A percentile compares a stretch with the other conserved stretches of the same genome.
Conservation (phyloP, 176 grass and related monocot genomes). For the Elymus sibiricus region DNA sequence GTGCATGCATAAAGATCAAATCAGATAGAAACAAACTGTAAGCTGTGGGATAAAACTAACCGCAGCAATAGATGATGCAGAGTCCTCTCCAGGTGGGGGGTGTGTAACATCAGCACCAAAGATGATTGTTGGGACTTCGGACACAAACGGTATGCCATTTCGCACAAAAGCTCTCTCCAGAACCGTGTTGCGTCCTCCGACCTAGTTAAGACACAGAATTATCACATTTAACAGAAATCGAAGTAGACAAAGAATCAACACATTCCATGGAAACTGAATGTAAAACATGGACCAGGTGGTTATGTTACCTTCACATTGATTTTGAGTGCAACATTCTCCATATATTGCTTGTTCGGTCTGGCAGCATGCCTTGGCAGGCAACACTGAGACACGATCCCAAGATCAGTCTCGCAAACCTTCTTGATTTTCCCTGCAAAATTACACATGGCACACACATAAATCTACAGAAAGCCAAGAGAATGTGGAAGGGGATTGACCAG, state of each 20-base stretch:
- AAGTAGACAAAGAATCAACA: neutral
- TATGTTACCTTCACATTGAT: conserved; percentile 82
- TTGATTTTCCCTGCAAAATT: conserved; percentile 62
- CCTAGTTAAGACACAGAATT: conserved; percentile 28
- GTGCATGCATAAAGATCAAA: neutral
- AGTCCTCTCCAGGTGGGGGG: conserved; percentile 73
- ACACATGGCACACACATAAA: neutral
- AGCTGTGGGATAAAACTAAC: conserved; percentile 31
- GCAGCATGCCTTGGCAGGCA: conserved; percentile 52
- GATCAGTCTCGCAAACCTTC: conserved; percentile 67
- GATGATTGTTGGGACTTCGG: conserved; percentile 67
- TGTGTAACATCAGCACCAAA: conserved; percentile 86
- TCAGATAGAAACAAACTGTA: neutral
- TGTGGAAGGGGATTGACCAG: neutral
- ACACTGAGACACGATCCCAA: conserved; percentile 83
- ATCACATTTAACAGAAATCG: neutral
- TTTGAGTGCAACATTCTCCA: conserved; percentile 82
- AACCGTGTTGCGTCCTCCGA: conserved; percentile 72
- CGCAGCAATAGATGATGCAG: conserved; percentile 75
- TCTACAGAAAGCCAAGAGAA: neutral
- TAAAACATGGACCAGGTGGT: neutral
- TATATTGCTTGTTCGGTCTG: conserved; percentile 67
- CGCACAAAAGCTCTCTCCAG: conserved; percentile 49
- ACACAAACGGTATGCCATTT: conserved; percentile 47
- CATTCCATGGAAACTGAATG: neutral